phyloP scores from a whole-genome alignment of 257 asterid species.

The Nicotiana tomentosiformis region DNA sequence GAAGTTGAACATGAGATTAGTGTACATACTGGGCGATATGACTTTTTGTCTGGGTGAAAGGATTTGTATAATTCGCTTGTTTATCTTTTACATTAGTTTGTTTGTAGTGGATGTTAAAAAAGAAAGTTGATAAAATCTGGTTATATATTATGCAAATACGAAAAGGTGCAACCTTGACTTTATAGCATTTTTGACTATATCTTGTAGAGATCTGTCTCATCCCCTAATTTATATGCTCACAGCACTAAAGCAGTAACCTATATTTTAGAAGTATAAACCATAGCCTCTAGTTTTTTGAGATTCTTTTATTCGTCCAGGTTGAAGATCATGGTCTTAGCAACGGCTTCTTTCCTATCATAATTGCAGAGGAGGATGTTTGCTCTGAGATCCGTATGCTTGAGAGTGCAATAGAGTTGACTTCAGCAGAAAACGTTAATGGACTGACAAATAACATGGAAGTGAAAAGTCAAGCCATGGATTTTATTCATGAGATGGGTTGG shows the following conservation, averaged over 20 bases:
- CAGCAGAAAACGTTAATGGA: conserved; percentile 23
- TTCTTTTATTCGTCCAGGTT: conserved; percentile 31
- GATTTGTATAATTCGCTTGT: background rate
- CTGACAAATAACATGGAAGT: conserved; percentile 27
- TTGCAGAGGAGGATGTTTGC: conserved; percentile 66
- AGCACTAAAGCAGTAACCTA: background rate
- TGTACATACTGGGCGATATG: background rate
- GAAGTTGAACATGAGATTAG: background rate
- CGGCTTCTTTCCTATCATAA: conserved; percentile 62
- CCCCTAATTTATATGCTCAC: background rate
- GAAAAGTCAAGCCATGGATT: conserved; percentile 47
- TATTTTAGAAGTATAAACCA: background rate
- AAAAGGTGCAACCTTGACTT: background rate
- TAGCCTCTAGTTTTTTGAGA: background rate
- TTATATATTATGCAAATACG: background rate
- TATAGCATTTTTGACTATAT: background rate
- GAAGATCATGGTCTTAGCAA: conserved; percentile 66
- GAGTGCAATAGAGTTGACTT: conserved; percentile 47
- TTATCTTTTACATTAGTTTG: too few species aligned
- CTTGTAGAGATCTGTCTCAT: background rate
- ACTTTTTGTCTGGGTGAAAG: background rate
- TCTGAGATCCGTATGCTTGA: conserved; percentile 66
- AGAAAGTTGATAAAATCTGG: background rate
- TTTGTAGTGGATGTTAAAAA: background rate
- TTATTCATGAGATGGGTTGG: conserved; percentile 78